These are phyloP conservation scores for Fusarium keratoplasticum DNA, from an alignment of 2,329 filamentous ascomycete genomes.

Conservation along the genomic window DNA sequence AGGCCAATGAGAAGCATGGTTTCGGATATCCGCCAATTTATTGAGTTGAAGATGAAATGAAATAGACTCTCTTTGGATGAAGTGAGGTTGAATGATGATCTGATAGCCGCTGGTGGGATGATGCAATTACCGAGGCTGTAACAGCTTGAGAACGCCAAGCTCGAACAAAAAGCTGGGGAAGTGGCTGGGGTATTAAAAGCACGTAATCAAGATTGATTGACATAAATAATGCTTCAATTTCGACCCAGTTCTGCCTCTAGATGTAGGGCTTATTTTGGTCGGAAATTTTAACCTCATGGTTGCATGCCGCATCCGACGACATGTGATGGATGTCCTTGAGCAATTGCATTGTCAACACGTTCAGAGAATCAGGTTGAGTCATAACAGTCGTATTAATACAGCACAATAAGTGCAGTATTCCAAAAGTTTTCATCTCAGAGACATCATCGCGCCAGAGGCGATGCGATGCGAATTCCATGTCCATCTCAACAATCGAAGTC, in stretches of 20 bases:
- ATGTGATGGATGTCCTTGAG: conserved; percentile 10
- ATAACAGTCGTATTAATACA: background rate
- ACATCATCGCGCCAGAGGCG: background rate
- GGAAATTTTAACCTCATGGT: background rate
- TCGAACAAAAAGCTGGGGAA: conserved; percentile 6
- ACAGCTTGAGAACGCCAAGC: background rate
- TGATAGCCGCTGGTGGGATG: conserved; percentile 27
- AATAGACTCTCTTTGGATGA: background rate
- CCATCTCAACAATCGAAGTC: conserved; percentile 7
- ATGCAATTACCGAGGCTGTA: conserved; percentile 41
- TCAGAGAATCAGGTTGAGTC: background rate
- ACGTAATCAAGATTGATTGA: background rate
- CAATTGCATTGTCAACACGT: background rate
- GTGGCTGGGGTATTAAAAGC: background rate
- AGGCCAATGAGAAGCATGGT: conserved; percentile 93
- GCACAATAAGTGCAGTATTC: background rate
- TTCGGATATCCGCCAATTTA: background rate
- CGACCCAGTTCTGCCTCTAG: background rate
- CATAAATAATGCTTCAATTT: background rate
- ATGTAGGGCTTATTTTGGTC: background rate
- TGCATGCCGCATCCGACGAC: conserved; percentile 16
- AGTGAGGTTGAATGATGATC: conserved; percentile 19
- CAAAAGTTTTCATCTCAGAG: conserved; percentile 2
- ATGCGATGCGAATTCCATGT: conserved; percentile 4
- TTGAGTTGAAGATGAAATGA: background rate